phyloP scores from a whole-genome alignment of 345 rosid genomes.

The Moringa oleifera region DNA sequence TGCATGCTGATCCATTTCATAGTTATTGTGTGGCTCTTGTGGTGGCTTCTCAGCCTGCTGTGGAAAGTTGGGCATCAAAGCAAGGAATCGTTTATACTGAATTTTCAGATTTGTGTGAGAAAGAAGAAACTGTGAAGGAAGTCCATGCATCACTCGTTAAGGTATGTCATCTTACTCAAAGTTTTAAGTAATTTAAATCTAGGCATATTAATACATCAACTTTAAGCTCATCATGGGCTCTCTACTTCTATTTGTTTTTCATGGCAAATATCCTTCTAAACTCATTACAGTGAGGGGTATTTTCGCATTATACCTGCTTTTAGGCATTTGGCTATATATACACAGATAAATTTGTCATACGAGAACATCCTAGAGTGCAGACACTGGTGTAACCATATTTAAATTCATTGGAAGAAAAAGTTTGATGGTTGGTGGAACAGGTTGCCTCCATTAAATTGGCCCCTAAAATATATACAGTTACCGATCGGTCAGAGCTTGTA shows the following conservation, averaged over 20 bases:
- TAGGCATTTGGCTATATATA: too few relatives aligned
- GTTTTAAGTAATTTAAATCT: not conserved
- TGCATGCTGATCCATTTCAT: constrained; percentile 93
- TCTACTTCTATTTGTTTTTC: too few relatives aligned
- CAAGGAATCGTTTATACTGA: constrained; percentile 42
- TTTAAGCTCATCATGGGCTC: not conserved
- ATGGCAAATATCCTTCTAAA: not conserved
- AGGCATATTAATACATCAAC: not conserved
- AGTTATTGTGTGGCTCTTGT: constrained; percentile 90
- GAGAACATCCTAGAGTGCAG: not conserved
- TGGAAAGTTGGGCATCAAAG: constrained; percentile 82
- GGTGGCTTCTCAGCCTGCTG: constrained; percentile 57
- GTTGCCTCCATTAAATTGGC: not conserved
- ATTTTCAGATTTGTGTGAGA: constrained; percentile 59
- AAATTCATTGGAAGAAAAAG: not conserved
- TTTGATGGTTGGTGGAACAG: not conserved
- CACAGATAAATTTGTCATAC: not conserved
- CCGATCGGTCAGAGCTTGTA: too few relatives aligned
- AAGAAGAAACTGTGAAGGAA: constrained; percentile 60
- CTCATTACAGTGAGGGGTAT: not conserved
- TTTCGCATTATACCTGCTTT: not conserved
- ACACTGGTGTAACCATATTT: too few relatives aligned
- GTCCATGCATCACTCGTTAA: constrained; percentile 71
- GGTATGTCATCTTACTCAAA: constrained; percentile 31
- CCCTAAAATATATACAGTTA: not conserved